Conservation (phyloP, 768 basidiomycete genomes). For the Lactarius psammicola region DNA sequence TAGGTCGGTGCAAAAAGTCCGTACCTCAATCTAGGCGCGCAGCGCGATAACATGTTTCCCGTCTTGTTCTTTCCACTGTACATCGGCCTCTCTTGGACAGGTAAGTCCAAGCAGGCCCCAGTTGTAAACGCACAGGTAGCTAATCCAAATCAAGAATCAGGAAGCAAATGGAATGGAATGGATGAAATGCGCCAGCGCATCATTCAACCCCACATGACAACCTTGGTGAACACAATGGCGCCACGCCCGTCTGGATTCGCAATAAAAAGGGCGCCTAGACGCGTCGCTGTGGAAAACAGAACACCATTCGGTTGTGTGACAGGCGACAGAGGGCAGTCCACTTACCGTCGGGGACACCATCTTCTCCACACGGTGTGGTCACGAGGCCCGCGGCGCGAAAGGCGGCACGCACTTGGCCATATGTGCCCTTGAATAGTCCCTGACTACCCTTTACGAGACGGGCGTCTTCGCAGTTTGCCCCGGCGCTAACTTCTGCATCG, state of each 20-base stretch:
- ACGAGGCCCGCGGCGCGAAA: constrained; percentile 29
- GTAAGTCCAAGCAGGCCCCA: not conserved
- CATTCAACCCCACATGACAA: constrained; percentile 29
- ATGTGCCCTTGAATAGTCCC: constrained; percentile 30
- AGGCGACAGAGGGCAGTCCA: not conserved
- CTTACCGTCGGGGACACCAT: constrained; percentile 28
- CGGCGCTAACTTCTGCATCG: constrained; percentile 17
- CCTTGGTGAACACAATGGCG: constrained; percentile 28
- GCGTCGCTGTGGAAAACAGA: constrained; percentile 20
- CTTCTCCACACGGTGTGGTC: constrained; percentile 27
- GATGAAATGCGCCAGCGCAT: not conserved
- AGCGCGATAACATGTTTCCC: constrained; percentile 10
- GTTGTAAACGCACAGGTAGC: not conserved
- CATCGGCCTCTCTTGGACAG: constrained; percentile 3
- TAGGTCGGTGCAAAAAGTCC: not conserved
- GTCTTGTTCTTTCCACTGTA: constrained; percentile 9
- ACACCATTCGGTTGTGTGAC: constrained; percentile 11
- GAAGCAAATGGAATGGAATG: constrained; percentile 4
- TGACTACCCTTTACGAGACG: constrained; percentile 5
- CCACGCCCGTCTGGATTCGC: constrained; percentile 26
- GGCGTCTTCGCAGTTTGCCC: not conserved
- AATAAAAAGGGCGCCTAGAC: constrained; percentile 29
- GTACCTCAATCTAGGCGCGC: constrained; percentile 24
- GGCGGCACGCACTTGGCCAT: constrained; percentile 30
- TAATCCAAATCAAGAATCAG: not conserved